Conservation (phyloP, 176 grass and related monocot genomes). For the barley (Hordeum vulgare) region MorexV3_pseudomolecules_assembly NC_058520.1:574905662-574906161, state of each 20-base stretch:
- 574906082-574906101: slow-evolving; percentile 32
- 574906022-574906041: background rate
- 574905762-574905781: too few relatives aligned
- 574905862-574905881: background rate
- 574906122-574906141: background rate
- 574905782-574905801: too few relatives aligned
- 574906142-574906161: background rate
- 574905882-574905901: background rate
- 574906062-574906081: slow-evolving; percentile 45
- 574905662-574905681: too few relatives aligned
- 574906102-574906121: background rate
- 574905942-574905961: slow-evolving; percentile 15
- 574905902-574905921: background rate
- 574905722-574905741: too few relatives aligned
- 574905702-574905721: too few relatives aligned
- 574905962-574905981: background rate
- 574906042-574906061: slow-evolving; percentile 33
- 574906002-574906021: slow-evolving; percentile 32
- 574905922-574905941: background rate
- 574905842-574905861: too few relatives aligned
- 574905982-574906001: background rate
- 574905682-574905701: too few relatives aligned
- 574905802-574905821: too few relatives aligned
- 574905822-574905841: background rate
- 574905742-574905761: too few relatives aligned